A percentile compares a stretch with the other conserved stretches of the same genome.
These are phyloP conservation scores for Aspergillus kassunensis DNA, from an alignment of 495 filamentous ascomycete species.

Conservation along the genomic window DNA sequence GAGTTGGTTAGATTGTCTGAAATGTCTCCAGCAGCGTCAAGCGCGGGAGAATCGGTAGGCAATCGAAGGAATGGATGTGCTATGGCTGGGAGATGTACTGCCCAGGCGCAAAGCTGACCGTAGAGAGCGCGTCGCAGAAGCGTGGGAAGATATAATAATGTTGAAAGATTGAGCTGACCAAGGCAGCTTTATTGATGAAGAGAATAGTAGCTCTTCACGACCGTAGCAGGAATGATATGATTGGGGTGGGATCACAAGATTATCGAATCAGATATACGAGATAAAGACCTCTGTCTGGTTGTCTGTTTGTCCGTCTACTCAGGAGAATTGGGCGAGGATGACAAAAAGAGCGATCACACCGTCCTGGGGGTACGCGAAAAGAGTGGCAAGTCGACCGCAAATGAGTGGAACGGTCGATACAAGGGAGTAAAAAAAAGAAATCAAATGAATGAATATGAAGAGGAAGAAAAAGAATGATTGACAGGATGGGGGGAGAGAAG, in stretches of 20 bases:
- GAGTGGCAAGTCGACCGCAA: conserved; percentile 31
- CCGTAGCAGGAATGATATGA: conserved; percentile 4
- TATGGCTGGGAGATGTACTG: conserved; percentile 20
- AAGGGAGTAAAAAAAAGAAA: conserved; percentile 30
- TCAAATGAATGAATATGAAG: conserved; percentile 29
- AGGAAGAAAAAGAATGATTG: conserved; percentile 31
- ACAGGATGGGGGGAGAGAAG: conserved; percentile 24
- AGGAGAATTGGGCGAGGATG: conserved; percentile 18
- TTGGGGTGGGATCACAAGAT: conserved; percentile 1
- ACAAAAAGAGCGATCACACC: conserved; percentile 16
- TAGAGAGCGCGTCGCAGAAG: conserved; percentile 43
- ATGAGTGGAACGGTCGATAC: conserved; percentile 44
- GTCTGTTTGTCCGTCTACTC: not conserved
- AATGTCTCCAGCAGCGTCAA: conserved; percentile 43
- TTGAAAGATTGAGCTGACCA: conserved; percentile 32
- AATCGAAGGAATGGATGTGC: conserved; percentile 33
- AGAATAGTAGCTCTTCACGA: conserved; percentile 19
- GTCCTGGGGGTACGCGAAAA: conserved; percentile 29
- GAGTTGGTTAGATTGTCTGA: conserved; percentile 13
- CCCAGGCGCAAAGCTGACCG: conserved; percentile 30
- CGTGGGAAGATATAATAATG: conserved; percentile 26
- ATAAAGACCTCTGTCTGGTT: conserved; percentile 11
- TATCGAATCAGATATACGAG: conserved; percentile 13
- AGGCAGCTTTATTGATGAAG: conserved; percentile 33
- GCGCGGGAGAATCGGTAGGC: conserved; percentile 30